phyloP scores from a whole-genome alignment of 2,329 filamentous ascomycete genomes.

The Trichothecium roseum region DNA sequence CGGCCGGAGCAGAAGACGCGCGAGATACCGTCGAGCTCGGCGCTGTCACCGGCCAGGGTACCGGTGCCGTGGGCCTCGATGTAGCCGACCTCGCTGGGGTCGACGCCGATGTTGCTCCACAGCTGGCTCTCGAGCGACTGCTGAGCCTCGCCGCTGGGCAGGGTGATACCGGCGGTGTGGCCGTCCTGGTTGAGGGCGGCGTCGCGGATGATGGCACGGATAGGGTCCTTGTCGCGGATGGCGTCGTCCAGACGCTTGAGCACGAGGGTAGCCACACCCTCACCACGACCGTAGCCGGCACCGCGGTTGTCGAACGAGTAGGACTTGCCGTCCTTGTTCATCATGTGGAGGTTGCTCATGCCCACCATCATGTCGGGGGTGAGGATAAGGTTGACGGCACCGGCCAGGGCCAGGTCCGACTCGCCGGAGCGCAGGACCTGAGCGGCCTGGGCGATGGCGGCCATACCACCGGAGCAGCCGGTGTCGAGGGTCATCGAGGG shows the following conservation, averaged over 20 bases:
- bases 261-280: constrained; percentile 49
- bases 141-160: constrained; percentile 33
- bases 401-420: constrained; percentile 33
- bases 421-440: constrained; percentile 30
- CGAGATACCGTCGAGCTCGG: constrained; percentile 25
- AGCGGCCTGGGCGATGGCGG: constrained; percentile 14
- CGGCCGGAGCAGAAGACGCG: constrained; percentile 12
- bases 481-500: constrained; percentile 22
- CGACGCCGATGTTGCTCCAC: constrained; percentile 25
- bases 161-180: constrained; percentile 30
- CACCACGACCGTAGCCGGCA: constrained; percentile 55
- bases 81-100: constrained; percentile 23
- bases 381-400: constrained; percentile 21
- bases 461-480: constrained; percentile 25
- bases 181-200: constrained; percentile 25
- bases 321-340: constrained; percentile 38
- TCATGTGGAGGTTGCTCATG: constrained; percentile 19
- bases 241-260: constrained; percentile 50
- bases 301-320: constrained; percentile 46
- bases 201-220: constrained; percentile 18
- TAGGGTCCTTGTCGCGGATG: constrained; percentile 38
- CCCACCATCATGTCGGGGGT: constrained; percentile 6
- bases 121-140: constrained; percentile 25
- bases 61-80: constrained; percentile 41
- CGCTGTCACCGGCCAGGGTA: constrained; percentile 34